Percentiles rank a stretch among this genome's conserved stretches.
Conservation (phyloP, 768 basidiomycete species). For the Amanita subjunquillea region DNA sequence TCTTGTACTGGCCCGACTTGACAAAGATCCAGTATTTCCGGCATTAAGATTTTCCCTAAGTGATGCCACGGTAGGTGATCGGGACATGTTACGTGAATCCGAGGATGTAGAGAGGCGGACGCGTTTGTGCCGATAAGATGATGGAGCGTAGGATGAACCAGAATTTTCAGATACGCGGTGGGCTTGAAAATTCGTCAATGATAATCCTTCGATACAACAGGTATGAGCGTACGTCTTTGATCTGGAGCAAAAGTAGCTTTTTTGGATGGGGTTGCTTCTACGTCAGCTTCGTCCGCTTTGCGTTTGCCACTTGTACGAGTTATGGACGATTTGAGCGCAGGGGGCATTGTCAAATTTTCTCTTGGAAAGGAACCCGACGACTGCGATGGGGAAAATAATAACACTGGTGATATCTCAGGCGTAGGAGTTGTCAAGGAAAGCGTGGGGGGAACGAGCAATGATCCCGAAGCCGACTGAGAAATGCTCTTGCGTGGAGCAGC, state of each 20-base stretch:
- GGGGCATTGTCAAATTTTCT: slow-evolving; percentile 16
- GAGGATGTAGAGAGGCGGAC: slow-evolving; percentile 44
- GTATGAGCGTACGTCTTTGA: slow-evolving; percentile 39
- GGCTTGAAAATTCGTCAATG: slow-evolving; percentile 22
- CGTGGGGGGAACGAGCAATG: slow-evolving; percentile 25
- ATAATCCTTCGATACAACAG: slow-evolving; percentile 3
- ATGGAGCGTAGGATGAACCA: slow-evolving; percentile 47
- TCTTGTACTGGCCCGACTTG: slow-evolving; percentile 26
- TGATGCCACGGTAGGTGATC: slow-evolving; percentile 7
- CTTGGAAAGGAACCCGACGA: slow-evolving; percentile 15
- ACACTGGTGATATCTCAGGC: slow-evolving; percentile 27
- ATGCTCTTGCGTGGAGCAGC: slow-evolving; percentile 11
- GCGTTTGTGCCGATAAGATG: slow-evolving; percentile 66
- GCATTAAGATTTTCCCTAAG: slow-evolving; percentile 23
- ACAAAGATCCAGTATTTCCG: slow-evolving; percentile 35
- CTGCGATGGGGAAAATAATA: slow-evolving; percentile 12
- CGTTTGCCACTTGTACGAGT: slow-evolving; percentile 47
- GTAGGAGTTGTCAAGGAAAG: slow-evolving; percentile 31
- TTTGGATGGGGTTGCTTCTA: slow-evolving; percentile 62
- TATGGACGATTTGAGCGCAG: slow-evolving; percentile 24
- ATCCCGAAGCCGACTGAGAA: slow-evolving; percentile 17
- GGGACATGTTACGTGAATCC: slow-evolving; percentile 18
- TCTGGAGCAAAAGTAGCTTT: slow-evolving; percentile 59
- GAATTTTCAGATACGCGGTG: slow-evolving; percentile 41
- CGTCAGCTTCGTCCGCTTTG: slow-evolving; percentile 56